phyloP scores from a whole-genome alignment of 2,329 filamentous ascomycete species.

The Calonectria montana region DNA sequence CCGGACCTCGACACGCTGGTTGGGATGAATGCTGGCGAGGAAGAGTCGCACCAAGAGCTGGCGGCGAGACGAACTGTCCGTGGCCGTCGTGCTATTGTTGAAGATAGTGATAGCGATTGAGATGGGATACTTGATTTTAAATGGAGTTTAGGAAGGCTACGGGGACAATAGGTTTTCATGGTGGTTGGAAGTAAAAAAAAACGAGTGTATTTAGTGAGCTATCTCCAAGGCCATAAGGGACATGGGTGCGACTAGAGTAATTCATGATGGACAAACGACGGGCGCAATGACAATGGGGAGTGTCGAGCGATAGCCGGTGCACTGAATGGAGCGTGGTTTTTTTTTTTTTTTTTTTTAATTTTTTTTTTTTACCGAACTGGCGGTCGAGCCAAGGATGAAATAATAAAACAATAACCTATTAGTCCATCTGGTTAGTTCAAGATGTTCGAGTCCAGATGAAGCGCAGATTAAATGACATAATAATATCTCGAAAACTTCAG shows the following conservation, averaged over 20 bases:
- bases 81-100: constrained; percentile 42
- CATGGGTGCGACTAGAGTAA: background rate
- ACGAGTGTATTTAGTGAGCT: constrained; percentile 28
- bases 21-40: constrained; percentile 22
- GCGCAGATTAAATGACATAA: constrained; percentile 14
- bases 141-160: background rate
- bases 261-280: background rate
- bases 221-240: constrained; percentile 19
- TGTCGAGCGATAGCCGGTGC: background rate
- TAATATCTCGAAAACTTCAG: constrained; percentile 51
- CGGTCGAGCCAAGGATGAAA: no score
- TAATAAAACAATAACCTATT: constrained; percentile 19
- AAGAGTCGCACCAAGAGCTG: constrained; percentile 34
- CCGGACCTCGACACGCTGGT: constrained; percentile 49
- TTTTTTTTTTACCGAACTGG: background rate
- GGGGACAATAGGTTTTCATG: background rate
- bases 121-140: constrained; percentile 4
- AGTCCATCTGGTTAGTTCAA: constrained; percentile 30
- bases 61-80: constrained; percentile 35
- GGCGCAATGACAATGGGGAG: background rate
- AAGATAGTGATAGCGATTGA: constrained; percentile 48
- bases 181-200: background rate
- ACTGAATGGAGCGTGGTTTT: no score
- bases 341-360: no score
- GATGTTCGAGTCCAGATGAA: background rate